A percentile compares a stretch with the other conserved stretches of the same genome.
phyloP scores from a whole-genome alignment of 495 filamentous ascomycete species.

The Penicillium longicatenatum region DNA sequence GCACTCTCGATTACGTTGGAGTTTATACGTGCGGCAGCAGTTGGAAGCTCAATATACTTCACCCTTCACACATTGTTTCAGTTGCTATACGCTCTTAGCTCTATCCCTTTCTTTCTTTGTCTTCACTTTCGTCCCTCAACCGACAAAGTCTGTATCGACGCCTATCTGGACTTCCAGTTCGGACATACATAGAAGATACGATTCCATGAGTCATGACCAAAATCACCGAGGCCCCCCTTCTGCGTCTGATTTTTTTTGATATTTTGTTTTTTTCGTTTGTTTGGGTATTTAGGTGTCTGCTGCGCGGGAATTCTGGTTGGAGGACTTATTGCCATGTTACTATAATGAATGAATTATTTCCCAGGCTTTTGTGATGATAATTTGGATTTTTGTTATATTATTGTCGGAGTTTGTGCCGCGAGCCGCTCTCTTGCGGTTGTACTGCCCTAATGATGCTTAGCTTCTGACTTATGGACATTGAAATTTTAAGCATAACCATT shows the following conservation, averaged over 20 bases:
- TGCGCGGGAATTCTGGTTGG: background rate
- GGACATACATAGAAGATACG: conserved; percentile 33
- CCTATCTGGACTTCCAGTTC: conserved; percentile 4
- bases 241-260: background rate
- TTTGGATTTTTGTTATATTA: too few relatives aligned
- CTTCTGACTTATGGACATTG: too few relatives aligned
- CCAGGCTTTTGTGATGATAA: too few relatives aligned
- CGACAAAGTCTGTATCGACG: conserved; percentile 24
- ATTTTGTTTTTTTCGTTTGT: background rate
- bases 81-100: background rate
- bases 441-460: too few relatives aligned
- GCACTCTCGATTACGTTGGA: background rate
- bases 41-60: conserved; percentile 3
- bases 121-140: conserved; percentile 7
- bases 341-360: background rate
- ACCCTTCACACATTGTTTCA: background rate
- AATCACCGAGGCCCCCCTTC: conserved; percentile 22
- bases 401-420: too few relatives aligned
- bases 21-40: background rate
- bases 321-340: background rate
- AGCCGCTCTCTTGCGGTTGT: too few relatives aligned
- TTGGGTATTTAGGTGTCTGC: background rate
- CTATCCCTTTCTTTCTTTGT: background rate
- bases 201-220: conserved; percentile 33
- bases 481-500: too few relatives aligned